Percentiles rank a stretch among this genome's conserved stretches.
Evolutionary conservation across 208 protist species (phyloP).

Genomic region (Leptomonas pyrrhocoris): DNA sequence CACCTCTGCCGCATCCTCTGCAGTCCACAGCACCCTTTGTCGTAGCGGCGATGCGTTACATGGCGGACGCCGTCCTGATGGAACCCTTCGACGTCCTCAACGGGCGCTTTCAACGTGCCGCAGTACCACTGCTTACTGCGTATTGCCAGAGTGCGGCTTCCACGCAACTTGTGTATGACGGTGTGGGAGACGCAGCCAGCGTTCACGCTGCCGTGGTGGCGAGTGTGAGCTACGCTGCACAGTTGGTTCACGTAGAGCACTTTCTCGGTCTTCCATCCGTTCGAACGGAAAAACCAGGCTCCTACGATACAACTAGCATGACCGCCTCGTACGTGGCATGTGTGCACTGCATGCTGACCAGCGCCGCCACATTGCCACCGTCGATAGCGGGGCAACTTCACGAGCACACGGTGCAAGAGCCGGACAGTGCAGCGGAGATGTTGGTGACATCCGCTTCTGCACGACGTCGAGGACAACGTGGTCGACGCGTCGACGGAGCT

Average conservation of each 20-base stretch:
- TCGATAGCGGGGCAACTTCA: constrained; percentile 11
- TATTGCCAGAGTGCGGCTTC: constrained; percentile 12
- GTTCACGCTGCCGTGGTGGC: constrained; percentile 28
- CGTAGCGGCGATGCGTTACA: constrained; percentile 23
- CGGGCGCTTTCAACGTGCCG: constrained; percentile 1
- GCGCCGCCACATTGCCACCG: constrained; percentile 15
- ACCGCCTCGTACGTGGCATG: constrained; percentile 7
- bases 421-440: constrained; percentile 21
- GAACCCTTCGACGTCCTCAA: constrained; percentile 14
- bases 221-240: constrained; percentile 18
- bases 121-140: constrained; percentile 9
- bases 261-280: neutral
- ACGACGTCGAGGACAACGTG: constrained; percentile 3
- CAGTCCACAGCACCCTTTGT: constrained; percentile 8
- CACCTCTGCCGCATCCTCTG: constrained; percentile 1
- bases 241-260: constrained; percentile 11
- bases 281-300: too few relatives aligned
- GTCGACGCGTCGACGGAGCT: neutral
- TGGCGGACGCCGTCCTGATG: constrained; percentile 19
- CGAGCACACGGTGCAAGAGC: constrained; percentile 22
- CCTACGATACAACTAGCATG: neutral
- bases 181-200: constrained; percentile 18
- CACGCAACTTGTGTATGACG: constrained; percentile 22
- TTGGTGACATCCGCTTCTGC: constrained; percentile 14
- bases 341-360: constrained; percentile 20